Evolutionary conservation across 139 green algal genomes (phyloP).

Genomic region (Haematococcus lacustris): DNA sequence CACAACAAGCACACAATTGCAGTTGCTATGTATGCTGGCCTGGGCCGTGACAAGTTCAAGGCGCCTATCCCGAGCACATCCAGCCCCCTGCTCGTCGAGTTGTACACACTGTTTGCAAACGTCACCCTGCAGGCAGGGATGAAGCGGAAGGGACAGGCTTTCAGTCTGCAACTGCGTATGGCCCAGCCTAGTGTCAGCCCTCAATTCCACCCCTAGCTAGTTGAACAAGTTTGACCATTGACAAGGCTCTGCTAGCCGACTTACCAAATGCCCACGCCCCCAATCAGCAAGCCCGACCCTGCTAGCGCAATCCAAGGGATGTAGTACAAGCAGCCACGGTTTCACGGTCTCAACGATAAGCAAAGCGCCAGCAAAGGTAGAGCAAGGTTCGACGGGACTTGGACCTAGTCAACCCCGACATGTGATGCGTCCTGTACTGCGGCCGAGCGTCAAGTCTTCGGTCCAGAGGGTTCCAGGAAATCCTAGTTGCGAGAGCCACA

Average conservation of each 20-base stretch:
- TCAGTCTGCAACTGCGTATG: neutral
- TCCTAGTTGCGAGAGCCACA: too few relatives aligned
- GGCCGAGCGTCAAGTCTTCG: too few relatives aligned
- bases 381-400: too few relatives aligned
- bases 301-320: conserved; percentile 23
- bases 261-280: conserved; percentile 19
- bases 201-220: neutral
- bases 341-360: too few relatives aligned
- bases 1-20: neutral
- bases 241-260: neutral
- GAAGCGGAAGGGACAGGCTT: neutral
- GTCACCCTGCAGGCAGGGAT: conserved; percentile 10
- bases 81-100: neutral
- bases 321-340: conserved; percentile 31
- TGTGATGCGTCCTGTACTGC: too few relatives aligned
- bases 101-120: neutral
- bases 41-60: neutral
- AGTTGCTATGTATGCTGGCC: conserved; percentile 1
- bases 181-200: neutral
- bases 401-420: too few relatives aligned
- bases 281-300: neutral
- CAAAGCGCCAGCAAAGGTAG: too few relatives aligned
- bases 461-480: too few relatives aligned
- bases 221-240: neutral
- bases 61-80: neutral